phyloP scores from a whole-genome alignment of 2,329 filamentous ascomycete species.

The Penicillium sp. region DNA sequence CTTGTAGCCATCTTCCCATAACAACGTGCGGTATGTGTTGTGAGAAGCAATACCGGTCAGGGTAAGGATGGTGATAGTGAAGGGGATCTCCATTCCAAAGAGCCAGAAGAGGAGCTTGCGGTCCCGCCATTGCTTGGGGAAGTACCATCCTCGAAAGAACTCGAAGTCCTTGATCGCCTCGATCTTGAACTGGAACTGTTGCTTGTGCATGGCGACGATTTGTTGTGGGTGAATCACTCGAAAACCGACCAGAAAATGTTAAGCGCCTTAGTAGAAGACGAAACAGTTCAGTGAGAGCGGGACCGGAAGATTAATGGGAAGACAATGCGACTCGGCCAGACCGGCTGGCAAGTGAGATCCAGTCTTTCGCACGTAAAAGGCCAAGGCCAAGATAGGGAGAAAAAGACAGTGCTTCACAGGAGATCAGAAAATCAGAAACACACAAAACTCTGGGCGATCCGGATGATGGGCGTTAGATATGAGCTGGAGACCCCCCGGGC shows the following conservation, averaged over 20 bases:
- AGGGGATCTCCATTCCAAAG: slow-evolving; percentile 56
- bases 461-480: slow-evolving; percentile 33
- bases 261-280: background rate
- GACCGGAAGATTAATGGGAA: slow-evolving; percentile 1
- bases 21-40: slow-evolving; percentile 60
- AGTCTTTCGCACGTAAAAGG: slow-evolving; percentile 29
- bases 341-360: slow-evolving; percentile 38
- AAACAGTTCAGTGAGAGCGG: background rate
- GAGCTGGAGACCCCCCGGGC: slow-evolving; percentile 18
- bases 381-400: slow-evolving; percentile 7
- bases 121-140: slow-evolving; percentile 57
- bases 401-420: slow-evolving; percentile 8
- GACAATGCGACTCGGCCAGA: slow-evolving; percentile 31
- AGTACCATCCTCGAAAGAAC: slow-evolving; percentile 21
- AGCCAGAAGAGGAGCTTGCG: slow-evolving; percentile 54
- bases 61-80: slow-evolving; percentile 59
- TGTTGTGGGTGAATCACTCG: background rate
- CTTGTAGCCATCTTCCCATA: slow-evolving; percentile 63
- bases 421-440: slow-evolving; percentile 18
- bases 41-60: slow-evolving; percentile 64
- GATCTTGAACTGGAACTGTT: slow-evolving; percentile 2
- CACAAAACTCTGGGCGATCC: slow-evolving; percentile 19
- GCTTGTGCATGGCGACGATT: slow-evolving; percentile 35
- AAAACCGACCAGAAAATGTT: background rate
- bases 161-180: slow-evolving; percentile 5